Evolutionary conservation across 495 filamentous ascomycete genomes (phyloP).

Genomic region (Neurospora sp.): DNA sequence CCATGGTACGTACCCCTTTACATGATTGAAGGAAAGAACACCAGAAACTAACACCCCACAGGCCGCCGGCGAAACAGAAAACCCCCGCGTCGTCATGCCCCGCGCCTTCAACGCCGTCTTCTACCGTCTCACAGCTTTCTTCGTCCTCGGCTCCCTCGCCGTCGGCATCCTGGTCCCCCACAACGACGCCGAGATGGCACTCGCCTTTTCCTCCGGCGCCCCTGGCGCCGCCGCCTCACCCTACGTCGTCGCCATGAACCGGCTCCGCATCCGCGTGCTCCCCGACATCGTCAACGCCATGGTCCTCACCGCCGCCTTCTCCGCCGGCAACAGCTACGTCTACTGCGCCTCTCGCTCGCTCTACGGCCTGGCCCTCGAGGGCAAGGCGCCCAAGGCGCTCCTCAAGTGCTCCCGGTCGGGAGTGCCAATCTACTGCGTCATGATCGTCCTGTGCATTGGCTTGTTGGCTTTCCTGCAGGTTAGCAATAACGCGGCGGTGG

Average conservation of each 20-base stretch:
- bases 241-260: conserved; percentile 82
- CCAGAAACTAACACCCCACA: neutral
- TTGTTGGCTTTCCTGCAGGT: conserved; percentile 66
- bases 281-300: conserved; percentile 76
- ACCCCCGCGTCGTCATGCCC: conserved; percentile 55
- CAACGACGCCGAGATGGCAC: conserved; percentile 40
- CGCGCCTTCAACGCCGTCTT: conserved; percentile 70
- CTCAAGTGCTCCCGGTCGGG: conserved; percentile 49
- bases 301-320: conserved; percentile 65
- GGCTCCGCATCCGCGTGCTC: conserved; percentile 53
- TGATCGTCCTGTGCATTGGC: conserved; percentile 50
- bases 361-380: conserved; percentile 62
- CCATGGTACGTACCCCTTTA: conserved; percentile 38
- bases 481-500: conserved; percentile 53
- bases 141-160: conserved; percentile 60
- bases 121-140: conserved; percentile 64
- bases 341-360: conserved; percentile 71
- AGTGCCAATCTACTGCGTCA: conserved; percentile 53
- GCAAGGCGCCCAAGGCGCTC: conserved; percentile 56
- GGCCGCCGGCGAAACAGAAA: conserved; percentile 61
- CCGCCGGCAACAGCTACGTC: conserved; percentile 75
- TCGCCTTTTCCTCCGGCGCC: conserved; percentile 39
- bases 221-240: conserved; percentile 63
- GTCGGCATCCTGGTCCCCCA: conserved; percentile 60
- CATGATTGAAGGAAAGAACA: neutral